A percentile compares a stretch with the other conserved stretches of the same genome.
Evolutionary conservation across 345 rosid species (phyloP).

Genomic region (Eucalyptus shirleyi): DNA sequence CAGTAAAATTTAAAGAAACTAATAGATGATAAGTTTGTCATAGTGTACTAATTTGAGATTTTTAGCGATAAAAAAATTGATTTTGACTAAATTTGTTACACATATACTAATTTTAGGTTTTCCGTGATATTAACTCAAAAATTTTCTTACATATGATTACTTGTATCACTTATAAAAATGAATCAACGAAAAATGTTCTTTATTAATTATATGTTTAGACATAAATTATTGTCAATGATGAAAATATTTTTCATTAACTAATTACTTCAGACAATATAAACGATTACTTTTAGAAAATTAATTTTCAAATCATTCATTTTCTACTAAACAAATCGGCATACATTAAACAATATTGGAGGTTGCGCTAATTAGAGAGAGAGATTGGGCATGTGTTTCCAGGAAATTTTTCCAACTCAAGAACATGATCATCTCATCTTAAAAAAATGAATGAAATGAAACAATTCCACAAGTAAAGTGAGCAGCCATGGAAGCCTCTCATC

Average conservation of each 20-base stretch:
- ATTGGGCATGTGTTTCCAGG: neutral
- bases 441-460: neutral
- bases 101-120: rapidly evolving
- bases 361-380: neutral
- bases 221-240: rapidly evolving
- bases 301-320: no score
- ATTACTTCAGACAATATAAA: no score
- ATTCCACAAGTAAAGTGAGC: neutral
- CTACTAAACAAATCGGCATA: neutral
- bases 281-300: no score
- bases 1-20: rapidly evolving
- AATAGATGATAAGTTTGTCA: rapidly evolving
- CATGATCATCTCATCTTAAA: neutral
- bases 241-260: no score
- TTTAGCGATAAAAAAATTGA: neutral
- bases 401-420: neutral
- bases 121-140: rapidly evolving
- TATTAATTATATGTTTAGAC: rapidly evolving
- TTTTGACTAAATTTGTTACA: rapidly evolving
- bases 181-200: no score
- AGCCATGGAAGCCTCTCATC: neutral
- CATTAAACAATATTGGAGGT: neutral
- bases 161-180: no score
- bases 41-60: rapidly evolving
- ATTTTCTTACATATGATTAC: rapidly evolving